phyloP scores from a whole-genome alignment of 176 grass and related monocot genomes.

The Phoenix dactylifera region DNA sequence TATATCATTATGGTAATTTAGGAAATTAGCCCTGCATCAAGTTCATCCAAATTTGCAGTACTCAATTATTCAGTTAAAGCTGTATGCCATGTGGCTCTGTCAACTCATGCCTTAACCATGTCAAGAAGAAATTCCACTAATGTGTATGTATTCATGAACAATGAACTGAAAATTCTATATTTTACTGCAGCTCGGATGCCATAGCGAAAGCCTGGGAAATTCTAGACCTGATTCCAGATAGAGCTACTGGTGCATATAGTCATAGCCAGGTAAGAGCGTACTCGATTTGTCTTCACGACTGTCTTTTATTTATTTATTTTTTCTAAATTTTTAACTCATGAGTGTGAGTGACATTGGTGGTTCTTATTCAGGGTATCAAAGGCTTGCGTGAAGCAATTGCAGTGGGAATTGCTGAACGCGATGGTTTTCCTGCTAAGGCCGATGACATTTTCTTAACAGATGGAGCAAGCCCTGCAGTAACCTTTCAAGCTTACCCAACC shows the following conservation, averaged over 20 bases:
- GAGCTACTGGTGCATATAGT: slow-evolving; percentile 46
- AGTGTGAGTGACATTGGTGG: too few relatives aligned
- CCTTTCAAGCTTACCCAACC: neutral
- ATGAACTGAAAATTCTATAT: neutral
- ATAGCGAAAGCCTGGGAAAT: slow-evolving; percentile 43
- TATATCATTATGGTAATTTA: too few relatives aligned
- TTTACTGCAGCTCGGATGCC: slow-evolving; percentile 38
- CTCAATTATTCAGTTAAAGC: too few relatives aligned
- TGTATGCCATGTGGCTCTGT: too few relatives aligned
- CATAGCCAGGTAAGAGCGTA: slow-evolving; percentile 28
- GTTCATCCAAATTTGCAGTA: too few relatives aligned
- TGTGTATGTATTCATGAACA: too few relatives aligned
- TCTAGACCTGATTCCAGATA: slow-evolving; percentile 32
- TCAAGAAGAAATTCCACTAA: too few relatives aligned
- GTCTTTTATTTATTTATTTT: too few relatives aligned
- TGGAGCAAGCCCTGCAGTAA: slow-evolving; percentile 57
- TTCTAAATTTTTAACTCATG: too few relatives aligned
- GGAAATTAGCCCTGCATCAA: too few relatives aligned
- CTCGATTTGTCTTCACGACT: too few relatives aligned
- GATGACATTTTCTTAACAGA: slow-evolving; percentile 69
- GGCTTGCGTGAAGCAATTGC: slow-evolving; percentile 52
- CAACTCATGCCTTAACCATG: too few relatives aligned
- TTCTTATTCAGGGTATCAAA: slow-evolving; percentile 36
- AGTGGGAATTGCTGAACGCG: slow-evolving; percentile 43
- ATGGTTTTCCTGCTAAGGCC: slow-evolving; percentile 44